phyloP scores from a whole-genome alignment of 2,329 filamentous ascomycete species.

The Alternaria postmessia region DNA sequence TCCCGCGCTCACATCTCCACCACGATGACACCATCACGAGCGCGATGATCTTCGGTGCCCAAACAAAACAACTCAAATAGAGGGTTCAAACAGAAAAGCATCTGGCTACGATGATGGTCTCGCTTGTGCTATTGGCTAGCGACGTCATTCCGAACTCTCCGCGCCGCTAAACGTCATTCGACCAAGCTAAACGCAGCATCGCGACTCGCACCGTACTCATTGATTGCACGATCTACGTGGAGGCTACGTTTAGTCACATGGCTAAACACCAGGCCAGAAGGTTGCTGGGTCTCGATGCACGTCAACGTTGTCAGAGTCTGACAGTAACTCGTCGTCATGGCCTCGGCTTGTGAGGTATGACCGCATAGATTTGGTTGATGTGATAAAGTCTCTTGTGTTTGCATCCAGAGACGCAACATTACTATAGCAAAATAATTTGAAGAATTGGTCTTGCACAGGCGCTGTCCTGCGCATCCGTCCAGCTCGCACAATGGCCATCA shows the following conservation, averaged over 20 bases:
- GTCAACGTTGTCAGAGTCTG: neutral
- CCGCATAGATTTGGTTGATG: conserved; percentile 4
- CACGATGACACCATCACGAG: neutral
- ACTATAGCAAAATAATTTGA: neutral
- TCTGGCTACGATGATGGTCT: neutral
- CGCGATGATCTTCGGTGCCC: neutral
- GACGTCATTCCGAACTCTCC: conserved; percentile 13
- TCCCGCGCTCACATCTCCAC: neutral
- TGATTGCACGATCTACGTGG: neutral
- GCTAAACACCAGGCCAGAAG: neutral
- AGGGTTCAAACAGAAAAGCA: conserved; percentile 1
- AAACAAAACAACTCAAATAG: neutral
- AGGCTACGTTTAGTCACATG: conserved; percentile 1
- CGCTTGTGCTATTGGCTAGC: neutral
- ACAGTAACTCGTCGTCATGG: conserved; percentile 3
- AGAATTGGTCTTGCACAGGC: neutral
- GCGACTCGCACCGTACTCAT: conserved; percentile 4
- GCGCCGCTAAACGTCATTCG: conserved; percentile 6
- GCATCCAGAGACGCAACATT: neutral
- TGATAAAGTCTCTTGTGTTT: neutral
- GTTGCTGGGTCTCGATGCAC: neutral
- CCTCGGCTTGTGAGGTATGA: conserved; percentile 1
- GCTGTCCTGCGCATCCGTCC: neutral
- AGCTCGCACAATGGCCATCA: conserved; percentile 17
- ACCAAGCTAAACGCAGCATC: neutral